Evolutionary conservation across 257 asterid genomes (phyloP), one percentile per base, ranked within the genome.

Genomic region (Capsicum chinense): DNA sequence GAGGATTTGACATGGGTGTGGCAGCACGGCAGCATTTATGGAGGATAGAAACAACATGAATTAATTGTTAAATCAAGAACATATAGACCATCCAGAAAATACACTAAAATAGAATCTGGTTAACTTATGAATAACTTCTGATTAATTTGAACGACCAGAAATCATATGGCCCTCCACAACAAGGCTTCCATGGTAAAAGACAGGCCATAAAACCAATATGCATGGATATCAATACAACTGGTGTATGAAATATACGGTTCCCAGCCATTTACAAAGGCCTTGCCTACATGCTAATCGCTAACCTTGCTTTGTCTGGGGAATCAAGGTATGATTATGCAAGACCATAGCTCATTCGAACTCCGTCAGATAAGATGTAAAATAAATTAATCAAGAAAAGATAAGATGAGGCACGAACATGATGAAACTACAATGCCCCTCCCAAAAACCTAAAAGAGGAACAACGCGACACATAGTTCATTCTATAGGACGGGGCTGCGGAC

Each of bases 91-190:
- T 74, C 47, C 35, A 50, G 47, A 21, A 74, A 74, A 74, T 74
- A 74, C 62, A 33, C 19, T 6, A 13, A 35, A 13, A 74, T 15
- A 5, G 62, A 52, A 74, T 21, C 62, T 74, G 62, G 62, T 74
- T 69, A 69, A 39, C 62, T 74, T 74, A 19, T 50, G 80, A 74
- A 50, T 50, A 73, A 21, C 60, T 48, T 73, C 80, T 73, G 80
- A 47, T 7, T 52, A 47, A 47, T 48, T 33, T 10, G 59, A 73
- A 73, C 4, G 57, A 21, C n/a, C 15, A 63, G 17, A 9, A 73
- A 73, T n/a, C 80, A 73, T 73, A 47, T 73, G 80, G 39, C n/a
- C 56, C 80, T 21, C 58, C 56, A 47, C 56, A 47, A 71, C 57
- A 71, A 47, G 58, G 58, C 16, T 47, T 17, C 58, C 58, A 71